Evolutionary conservation across 2,329 filamentous ascomycete genomes (phyloP).

Genomic region (Ophiocordyceps camponoti-leonardi): DNA sequence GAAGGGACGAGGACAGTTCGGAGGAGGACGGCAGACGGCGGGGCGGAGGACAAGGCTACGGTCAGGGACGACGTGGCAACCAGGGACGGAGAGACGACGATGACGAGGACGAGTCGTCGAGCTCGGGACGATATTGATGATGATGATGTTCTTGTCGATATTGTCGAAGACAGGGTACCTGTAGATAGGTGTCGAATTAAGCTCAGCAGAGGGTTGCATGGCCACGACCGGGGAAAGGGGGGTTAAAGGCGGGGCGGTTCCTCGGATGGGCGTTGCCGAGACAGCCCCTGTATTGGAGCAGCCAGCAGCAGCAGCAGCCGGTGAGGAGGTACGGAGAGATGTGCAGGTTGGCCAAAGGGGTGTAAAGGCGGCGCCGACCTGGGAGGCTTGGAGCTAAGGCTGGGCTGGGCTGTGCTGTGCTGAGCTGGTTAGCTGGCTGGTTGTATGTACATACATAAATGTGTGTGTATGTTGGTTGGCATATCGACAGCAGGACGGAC

Average conservation of each 20-base stretch:
- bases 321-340: not conserved
- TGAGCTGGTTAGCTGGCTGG: too few relatives aligned
- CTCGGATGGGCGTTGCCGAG: not conserved
- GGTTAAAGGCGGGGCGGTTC: not conserved
- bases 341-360: not conserved
- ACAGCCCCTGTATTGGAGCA: not conserved
- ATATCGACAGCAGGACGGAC: too few relatives aligned
- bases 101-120: not conserved
- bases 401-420: too few relatives aligned
- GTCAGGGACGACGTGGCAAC: not conserved
- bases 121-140: not conserved
- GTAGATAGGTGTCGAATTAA: not conserved
- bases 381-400: not conserved
- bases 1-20: conserved; percentile 1
- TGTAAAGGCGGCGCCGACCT: not conserved
- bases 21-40: not conserved
- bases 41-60: not conserved
- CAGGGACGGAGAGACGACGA: not conserved
- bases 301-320: not conserved
- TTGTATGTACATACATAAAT: not conserved
- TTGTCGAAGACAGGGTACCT: not conserved
- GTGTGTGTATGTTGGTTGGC: not conserved
- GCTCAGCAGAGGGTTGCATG: not conserved
- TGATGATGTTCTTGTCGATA: not conserved
- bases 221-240: not conserved